phyloP scores from a whole-genome alignment of 1,284 basidiomycete species.

The Cryptococcus deneoformans region DNA sequence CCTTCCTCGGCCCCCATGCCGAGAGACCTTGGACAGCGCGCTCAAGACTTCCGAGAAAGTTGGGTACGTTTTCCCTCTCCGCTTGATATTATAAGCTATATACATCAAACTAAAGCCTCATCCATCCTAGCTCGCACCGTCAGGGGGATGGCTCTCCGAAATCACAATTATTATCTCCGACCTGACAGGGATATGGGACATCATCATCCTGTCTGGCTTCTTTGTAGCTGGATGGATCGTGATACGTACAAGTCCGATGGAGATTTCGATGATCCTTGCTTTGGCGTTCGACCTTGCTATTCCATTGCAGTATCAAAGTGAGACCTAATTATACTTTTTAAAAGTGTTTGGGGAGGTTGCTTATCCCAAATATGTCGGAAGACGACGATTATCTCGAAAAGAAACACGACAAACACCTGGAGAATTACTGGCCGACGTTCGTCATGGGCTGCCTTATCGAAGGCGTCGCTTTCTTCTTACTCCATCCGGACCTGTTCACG shows the following conservation, averaged over 20 bases:
- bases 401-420: slow-evolving; percentile 17
- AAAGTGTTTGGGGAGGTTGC: background rate
- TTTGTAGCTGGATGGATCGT: slow-evolving; percentile 27
- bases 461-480: slow-evolving; percentile 17
- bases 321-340: slow-evolving; percentile 3
- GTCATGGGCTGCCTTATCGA: slow-evolving; percentile 22
- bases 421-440: slow-evolving; percentile 30
- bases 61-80: slow-evolving; percentile 6
- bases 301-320: slow-evolving; percentile 29
- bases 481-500: slow-evolving; percentile 31
- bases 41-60: slow-evolving; percentile 15
- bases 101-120: too few relatives aligned
- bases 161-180: slow-evolving; percentile 18
- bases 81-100: too few relatives aligned
- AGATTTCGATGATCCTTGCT: slow-evolving; percentile 24
- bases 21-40: slow-evolving; percentile 12
- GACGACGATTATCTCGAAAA: slow-evolving; percentile 11
- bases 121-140: slow-evolving; percentile 21
- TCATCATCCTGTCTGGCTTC: slow-evolving; percentile 18
- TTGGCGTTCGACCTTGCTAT: slow-evolving; percentile 26
- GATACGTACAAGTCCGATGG: slow-evolving; percentile 21
- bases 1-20: slow-evolving; percentile 4
- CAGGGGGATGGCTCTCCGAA: slow-evolving; percentile 33
- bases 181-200: slow-evolving; percentile 24
- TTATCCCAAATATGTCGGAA: slow-evolving; percentile 1